Evolutionary conservation across 1,284 basidiomycete species (phyloP).

Genomic region (Ganoderma multipileum): DNA sequence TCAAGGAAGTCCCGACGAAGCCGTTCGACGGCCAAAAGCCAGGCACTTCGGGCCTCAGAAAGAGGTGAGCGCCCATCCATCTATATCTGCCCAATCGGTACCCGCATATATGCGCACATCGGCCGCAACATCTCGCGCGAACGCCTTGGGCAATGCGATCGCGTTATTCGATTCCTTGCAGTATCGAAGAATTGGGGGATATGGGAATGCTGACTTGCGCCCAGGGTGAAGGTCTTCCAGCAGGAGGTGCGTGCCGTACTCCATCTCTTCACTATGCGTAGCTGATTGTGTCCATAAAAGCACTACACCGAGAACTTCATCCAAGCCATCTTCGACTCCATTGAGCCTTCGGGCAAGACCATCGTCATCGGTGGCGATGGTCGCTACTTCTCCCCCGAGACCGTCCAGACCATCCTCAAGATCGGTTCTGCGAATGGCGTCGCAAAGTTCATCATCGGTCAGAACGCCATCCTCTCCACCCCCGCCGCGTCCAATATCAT

Average conservation of each 20-base stretch:
- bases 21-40: conserved; percentile 93
- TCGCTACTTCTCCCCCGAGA: conserved; percentile 91
- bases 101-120: conserved; percentile 8
- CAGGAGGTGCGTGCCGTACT: conserved; percentile 66
- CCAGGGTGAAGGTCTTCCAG: conserved; percentile 92
- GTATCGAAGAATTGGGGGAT: not conserved
- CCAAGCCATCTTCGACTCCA: conserved; percentile 93
- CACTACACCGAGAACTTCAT: conserved; percentile 99
- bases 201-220: conserved; percentile 19
- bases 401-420: conserved; percentile 90
- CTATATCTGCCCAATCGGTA: conserved; percentile 21
- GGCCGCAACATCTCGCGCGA: not conserved
- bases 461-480: conserved; percentile 93
- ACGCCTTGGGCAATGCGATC: not conserved
- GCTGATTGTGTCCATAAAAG: conserved; percentile 44
- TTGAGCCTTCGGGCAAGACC: conserved; percentile 83
- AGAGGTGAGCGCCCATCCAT: conserved; percentile 62
- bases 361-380: conserved; percentile 98
- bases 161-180: not conserved
- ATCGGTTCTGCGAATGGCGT: conserved; percentile 94
- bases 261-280: not conserved
- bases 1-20: conserved; percentile 74
- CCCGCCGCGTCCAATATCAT: conserved; percentile 97
- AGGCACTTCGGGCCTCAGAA: conserved; percentile 93
- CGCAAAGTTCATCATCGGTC: conserved; percentile 87